Evolutionary conservation across 345 rosid species (phyloP), one percentile per base, ranked within the genome.

Genomic region (Punica granatum): DNA sequence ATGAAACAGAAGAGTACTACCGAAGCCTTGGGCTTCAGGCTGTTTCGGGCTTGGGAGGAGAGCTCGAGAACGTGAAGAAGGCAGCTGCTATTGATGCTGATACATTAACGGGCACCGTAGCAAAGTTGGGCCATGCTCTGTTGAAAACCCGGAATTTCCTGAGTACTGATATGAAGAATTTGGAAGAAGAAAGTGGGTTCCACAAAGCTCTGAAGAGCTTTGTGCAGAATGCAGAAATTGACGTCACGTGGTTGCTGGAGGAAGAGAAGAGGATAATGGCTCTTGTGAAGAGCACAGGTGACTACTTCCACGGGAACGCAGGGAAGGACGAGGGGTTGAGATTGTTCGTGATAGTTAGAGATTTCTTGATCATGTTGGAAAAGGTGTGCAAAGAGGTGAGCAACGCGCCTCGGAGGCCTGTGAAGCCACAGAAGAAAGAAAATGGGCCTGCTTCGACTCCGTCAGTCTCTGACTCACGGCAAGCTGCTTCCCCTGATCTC

Each of bases 261-360:
- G 98, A 95, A 80, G 99, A 95, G 73, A 88, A 86, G 88, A 89
- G 86, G 73, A 88, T 95, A 64, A 83, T 84, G 88, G 82, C 83
- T 64, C 58, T 95, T 67, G 97, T 92, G 85, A 95, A 90, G 83
- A 86, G 84, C 73, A 85, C 98, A 21, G 97, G 96, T 1, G 97
- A 95, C 70, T 95, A 95, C 70, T 95, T 92, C 85, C 98, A 95
- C 74, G 99, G 99, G 39, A 95, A 95, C 64, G 77, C 97, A 1
- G 93, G 92, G 53, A 92, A 84, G 80, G 96, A 92, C 53, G 99
- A 95, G 70, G 97, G 98, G 34, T 69, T 95, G 61, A 90, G 93
- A 25, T 76, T 95, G 77, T 95, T 95, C 73, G 64, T 70, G 62
- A 77, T 92, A 16, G 87, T 95, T 12, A 80, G 99, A 9, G 92